Base-by-base conservation (phyloP, 1,139 yeast genomes). In the Kodamaea suecica region DNA sequence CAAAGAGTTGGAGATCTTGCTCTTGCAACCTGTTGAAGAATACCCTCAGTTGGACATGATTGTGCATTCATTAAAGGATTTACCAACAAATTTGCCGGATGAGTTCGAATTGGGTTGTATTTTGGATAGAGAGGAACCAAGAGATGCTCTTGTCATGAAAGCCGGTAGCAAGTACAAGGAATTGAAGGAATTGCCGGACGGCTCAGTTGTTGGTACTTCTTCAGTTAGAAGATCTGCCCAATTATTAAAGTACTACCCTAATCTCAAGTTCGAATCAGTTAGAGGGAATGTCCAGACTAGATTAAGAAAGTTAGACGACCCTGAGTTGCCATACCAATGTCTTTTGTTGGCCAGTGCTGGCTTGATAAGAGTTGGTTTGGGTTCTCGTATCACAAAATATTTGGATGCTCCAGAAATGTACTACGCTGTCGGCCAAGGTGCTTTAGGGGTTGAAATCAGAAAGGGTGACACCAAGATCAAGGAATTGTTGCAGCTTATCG, bases 361-460 rank as follows among this genome's bases (percentile, higher is more conserved):
- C 2, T 71, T 92, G 41, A 67, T 76, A 26, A 76, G 98, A 45
- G 64, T 84, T 30, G 86, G 81, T 3, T 63, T 88, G 38, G 79
- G 76, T 19, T 61, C 77, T 43, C 73, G 97, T 58, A 88, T 92
- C 52, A 76, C 87, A 11, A 69, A 79, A 27, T 71, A 59, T 46
- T 70, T 92, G 43, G 79, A 82, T 43, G 73, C 80, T n/a, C 85
- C 87, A 25, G 87, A 83, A 40, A 86, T 92, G 95, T 85, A 81
- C 57, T 86, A 92, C 55, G 96, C 98, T 0, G 97, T 92, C 27
- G 98, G 98, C 12, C 98, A 92, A 66, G 98, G 98, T 44, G 97
- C 97, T 0, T 66, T 92, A 35, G 98, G 97, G 14, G 69, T 92
- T 26, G 98, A 92, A 61, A 85, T 90, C 46, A 76, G 94, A 50